Percentiles rank a stretch among this genome's conserved stretches.
These are phyloP conservation scores for Monosporascus sp. DNA, from an alignment of 2,329 filamentous ascomycete genomes.

Conservation along the genomic window DNA sequence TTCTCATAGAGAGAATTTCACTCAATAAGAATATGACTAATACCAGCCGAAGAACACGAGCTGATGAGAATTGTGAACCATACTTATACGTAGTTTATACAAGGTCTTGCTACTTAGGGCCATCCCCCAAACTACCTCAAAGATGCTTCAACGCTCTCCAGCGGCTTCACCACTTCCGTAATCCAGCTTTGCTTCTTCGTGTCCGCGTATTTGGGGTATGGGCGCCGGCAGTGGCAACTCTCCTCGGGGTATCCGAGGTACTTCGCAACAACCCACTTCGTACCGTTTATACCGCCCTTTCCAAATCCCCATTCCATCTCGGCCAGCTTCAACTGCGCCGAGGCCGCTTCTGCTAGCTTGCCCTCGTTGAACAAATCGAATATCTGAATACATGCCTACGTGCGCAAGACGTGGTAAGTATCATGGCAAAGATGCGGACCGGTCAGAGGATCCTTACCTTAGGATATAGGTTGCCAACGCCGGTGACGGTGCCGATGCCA, in stretches of 20 bases:
- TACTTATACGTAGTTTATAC: background rate
- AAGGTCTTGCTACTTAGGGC: background rate
- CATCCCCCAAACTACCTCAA: background rate
- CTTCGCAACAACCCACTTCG: constrained; percentile 55
- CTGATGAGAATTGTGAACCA: too few relatives aligned
- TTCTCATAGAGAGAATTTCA: too few relatives aligned
- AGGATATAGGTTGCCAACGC: constrained; percentile 14
- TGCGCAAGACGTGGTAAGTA: too few relatives aligned
- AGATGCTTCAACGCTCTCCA: constrained; percentile 4
- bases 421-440: too few relatives aligned
- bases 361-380: constrained; percentile 26
- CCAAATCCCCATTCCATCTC: constrained; percentile 52
- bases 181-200: constrained; percentile 43
- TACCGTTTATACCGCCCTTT: constrained; percentile 56
- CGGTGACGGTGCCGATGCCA: constrained; percentile 9
- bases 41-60: too few relatives aligned
- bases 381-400: constrained; percentile 1
- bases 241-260: constrained; percentile 45
- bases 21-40: too few relatives aligned
- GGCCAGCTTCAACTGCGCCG: constrained; percentile 46
- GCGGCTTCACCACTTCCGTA: constrained; percentile 4
- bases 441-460: constrained; percentile 32
- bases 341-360: constrained; percentile 35
- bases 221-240: constrained; percentile 48
- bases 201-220: constrained; percentile 46